Percentiles rank a stretch among this genome's conserved stretches.
Conservation (phyloP, 495 filamentous ascomycete genomes). For the Annulohypoxylon stygium region DNA sequence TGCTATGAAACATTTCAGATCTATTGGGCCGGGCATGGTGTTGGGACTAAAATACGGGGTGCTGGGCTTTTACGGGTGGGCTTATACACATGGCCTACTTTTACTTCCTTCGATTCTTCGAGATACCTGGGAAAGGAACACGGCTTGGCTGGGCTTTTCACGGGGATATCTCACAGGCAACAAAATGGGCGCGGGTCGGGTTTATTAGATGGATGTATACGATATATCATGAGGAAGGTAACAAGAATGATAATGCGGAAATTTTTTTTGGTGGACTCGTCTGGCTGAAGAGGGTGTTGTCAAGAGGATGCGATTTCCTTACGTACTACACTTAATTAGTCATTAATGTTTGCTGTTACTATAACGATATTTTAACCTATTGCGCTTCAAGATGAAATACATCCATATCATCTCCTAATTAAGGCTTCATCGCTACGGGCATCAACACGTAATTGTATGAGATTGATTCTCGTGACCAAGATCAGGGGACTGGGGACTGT, state of each 20-base stretch:
- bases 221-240: constrained; percentile 39
- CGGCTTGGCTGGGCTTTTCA: constrained; percentile 30
- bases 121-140: constrained; percentile 41
- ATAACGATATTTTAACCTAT: neutral
- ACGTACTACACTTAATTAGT: neutral
- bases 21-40: constrained; percentile 35
- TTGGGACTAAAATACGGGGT: constrained; percentile 41
- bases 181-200: constrained; percentile 41
- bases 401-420: neutral
- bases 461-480: neutral
- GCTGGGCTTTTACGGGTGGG: constrained; percentile 28
- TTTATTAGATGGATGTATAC: constrained; percentile 37
- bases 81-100: constrained; percentile 19
- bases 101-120: constrained; percentile 29
- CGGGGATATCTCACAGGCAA: constrained; percentile 42
- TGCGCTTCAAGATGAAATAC: neutral
- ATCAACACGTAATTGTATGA: neutral
- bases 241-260: constrained; percentile 41
- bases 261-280: constrained; percentile 13
- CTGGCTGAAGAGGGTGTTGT: neutral
- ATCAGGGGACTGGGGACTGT: neutral
- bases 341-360: neutral
- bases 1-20: constrained; percentile 28
- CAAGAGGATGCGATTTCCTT: constrained; percentile 5
- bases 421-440: neutral